Evolutionary conservation across 768 basidiomycete species (phyloP).

Genomic region (Suillus clintonianus): DNA sequence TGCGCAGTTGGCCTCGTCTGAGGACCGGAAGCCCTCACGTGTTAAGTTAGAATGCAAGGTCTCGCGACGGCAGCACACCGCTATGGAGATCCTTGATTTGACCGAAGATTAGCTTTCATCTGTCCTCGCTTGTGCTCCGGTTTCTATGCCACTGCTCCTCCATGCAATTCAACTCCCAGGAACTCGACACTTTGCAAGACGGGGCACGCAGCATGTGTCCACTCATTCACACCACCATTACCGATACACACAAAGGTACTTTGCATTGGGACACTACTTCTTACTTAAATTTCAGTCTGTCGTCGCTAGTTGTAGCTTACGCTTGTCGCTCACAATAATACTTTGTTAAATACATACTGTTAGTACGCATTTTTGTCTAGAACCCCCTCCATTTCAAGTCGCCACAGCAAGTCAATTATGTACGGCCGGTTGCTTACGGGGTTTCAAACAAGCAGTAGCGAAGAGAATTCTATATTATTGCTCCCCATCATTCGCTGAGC

Average conservation of each 20-base stretch:
- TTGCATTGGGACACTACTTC: not conserved
- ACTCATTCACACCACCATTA: not conserved
- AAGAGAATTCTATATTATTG: too few relatives aligned
- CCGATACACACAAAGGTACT: not conserved
- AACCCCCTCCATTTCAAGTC: not conserved
- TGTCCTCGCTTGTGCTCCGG: not conserved
- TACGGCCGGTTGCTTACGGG: too few relatives aligned
- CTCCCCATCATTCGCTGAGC: too few relatives aligned
- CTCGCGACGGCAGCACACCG: not conserved
- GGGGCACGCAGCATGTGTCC: not conserved
- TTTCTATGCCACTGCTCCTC: not conserved
- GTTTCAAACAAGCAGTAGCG: too few relatives aligned
- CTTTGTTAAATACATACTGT: not conserved
- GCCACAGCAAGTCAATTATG: too few relatives aligned
- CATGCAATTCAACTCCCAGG: not conserved
- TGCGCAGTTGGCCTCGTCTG: not conserved
- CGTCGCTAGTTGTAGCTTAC: not conserved
- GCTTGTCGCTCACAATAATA: not conserved
- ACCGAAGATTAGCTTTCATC: not conserved
- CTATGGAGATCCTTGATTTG: not conserved
- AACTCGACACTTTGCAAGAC: not conserved
- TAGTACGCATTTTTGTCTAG: not conserved
- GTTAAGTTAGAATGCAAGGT: conserved; percentile 11
- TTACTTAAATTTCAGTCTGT: not conserved
- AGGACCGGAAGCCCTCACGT: conserved; percentile 18